Conservation (phyloP, 352 stramenopile genomes). For the Pythium apleroticum region DNA sequence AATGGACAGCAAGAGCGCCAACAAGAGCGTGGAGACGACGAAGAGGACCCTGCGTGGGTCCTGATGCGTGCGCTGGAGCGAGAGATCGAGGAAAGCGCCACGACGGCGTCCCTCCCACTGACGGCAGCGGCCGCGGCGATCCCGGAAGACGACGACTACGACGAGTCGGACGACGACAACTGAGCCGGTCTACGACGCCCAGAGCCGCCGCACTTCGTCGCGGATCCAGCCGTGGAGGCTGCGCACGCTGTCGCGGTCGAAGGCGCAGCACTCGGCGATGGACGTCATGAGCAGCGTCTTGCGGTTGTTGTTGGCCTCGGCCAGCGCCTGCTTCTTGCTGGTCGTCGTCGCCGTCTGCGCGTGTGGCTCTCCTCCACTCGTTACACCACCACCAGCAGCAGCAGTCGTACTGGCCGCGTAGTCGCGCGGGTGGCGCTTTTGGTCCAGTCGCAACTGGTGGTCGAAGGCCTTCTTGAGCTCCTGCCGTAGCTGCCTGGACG, state of each 20-base stretch:
- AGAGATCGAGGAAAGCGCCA: constrained; percentile 9
- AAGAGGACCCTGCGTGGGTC: constrained; percentile 11
- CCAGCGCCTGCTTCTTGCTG: constrained; percentile 14
- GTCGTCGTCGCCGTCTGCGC: not conserved
- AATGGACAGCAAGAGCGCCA: not conserved
- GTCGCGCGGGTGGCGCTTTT: constrained; percentile 34
- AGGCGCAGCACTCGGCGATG: constrained; percentile 46
- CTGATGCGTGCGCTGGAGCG: constrained; percentile 22
- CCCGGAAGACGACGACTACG: constrained; percentile 33
- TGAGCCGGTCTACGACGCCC: constrained; percentile 1
- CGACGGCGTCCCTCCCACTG: not conserved
- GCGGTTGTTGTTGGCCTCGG: constrained; percentile 23
- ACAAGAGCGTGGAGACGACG: not conserved
- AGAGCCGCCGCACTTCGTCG: constrained; percentile 36
- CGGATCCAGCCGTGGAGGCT: constrained; percentile 41
- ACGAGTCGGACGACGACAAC: constrained; percentile 27
- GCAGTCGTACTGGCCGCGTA: not conserved
- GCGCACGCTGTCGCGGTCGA: constrained; percentile 43
- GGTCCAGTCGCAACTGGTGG: constrained; percentile 45
- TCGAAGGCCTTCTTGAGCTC: constrained; percentile 54
- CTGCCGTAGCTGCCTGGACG: constrained; percentile 34
- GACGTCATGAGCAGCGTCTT: constrained; percentile 41
- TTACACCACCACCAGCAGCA: too few relatives aligned
- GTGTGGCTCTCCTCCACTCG: not conserved
- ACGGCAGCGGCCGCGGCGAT: too few relatives aligned